Conservation (phyloP, 2,329 filamentous ascomycete species). For the Akanthomyces uredinophilus region DNA sequence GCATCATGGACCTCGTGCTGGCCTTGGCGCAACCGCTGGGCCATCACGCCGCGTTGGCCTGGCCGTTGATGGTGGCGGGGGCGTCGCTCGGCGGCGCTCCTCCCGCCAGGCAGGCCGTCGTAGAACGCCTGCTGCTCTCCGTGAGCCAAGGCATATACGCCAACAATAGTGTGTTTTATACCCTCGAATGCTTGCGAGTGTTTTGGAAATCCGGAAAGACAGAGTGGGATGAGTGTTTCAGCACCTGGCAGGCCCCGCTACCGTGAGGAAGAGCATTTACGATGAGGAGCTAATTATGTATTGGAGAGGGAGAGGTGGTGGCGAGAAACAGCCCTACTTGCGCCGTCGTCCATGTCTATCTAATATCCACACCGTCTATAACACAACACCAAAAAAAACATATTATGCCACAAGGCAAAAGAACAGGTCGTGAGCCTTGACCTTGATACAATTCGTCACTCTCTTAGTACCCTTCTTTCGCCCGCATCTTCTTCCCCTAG, state of each 20-base stretch:
- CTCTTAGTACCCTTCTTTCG: background rate
- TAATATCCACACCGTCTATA: background rate
- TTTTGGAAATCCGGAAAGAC: background rate
- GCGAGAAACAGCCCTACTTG: background rate
- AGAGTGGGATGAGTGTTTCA: constrained; percentile 3
- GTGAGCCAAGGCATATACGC: background rate
- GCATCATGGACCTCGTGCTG: background rate
- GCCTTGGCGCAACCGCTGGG: too few relatives aligned
- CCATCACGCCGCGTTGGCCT: background rate
- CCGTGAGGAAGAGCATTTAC: background rate
- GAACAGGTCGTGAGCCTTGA: constrained; percentile 3
- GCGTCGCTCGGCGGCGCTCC: background rate
- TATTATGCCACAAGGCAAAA: background rate
- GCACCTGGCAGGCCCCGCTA: background rate
- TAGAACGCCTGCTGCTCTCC: background rate
- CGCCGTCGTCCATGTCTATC: background rate
- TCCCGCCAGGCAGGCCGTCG: background rate
- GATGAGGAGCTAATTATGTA: background rate
- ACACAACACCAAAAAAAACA: background rate
- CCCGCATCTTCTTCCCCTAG: too few relatives aligned
- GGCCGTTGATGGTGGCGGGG: background rate
- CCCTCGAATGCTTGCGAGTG: background rate
- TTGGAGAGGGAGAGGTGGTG: background rate
- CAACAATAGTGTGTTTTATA: background rate
- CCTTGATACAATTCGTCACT: background rate